Percentiles rank a stretch among this genome's conserved stretches.
Evolutionary conservation across 768 basidiomycete species (phyloP).

Genomic region (Epithele typhae): DNA sequence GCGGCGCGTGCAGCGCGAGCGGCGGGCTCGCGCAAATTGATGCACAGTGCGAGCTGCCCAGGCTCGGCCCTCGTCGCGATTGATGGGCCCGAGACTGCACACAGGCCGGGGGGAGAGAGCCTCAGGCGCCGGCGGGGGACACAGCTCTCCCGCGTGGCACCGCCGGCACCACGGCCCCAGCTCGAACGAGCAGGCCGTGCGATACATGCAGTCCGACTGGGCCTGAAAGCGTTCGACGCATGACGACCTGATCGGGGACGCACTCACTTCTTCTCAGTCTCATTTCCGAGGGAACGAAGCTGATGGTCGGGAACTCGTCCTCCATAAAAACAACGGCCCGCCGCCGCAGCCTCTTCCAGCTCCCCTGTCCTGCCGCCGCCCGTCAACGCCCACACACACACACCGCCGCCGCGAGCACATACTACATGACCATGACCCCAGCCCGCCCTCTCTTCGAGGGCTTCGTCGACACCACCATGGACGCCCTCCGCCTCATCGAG

Average conservation of each 20-base stretch:
- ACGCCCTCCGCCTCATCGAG: constrained; percentile 72
- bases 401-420: background rate
- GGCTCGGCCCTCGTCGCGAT: no score
- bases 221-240: no score
- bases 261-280: constrained; percentile 13
- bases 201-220: no score
- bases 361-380: background rate
- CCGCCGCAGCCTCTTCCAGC: constrained; percentile 1
- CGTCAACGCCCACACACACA: background rate
- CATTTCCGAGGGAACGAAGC: constrained; percentile 11
- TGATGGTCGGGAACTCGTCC: constrained; percentile 4
- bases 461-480: constrained; percentile 76
- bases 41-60: no score
- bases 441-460: constrained; percentile 62
- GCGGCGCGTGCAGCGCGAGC: no score
- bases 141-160: no score
- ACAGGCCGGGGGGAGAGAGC: no score
- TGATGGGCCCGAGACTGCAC: no score
- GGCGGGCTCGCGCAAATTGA: no score
- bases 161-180: no score
- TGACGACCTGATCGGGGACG: constrained; percentile 12
- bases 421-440: constrained; percentile 16
- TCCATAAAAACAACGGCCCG: constrained; percentile 2
- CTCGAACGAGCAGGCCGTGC: no score
- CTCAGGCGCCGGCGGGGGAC: no score